Evolutionary conservation across 306 rosid genomes (phyloP).

Genomic region (Bauhinia variegata): DNA sequence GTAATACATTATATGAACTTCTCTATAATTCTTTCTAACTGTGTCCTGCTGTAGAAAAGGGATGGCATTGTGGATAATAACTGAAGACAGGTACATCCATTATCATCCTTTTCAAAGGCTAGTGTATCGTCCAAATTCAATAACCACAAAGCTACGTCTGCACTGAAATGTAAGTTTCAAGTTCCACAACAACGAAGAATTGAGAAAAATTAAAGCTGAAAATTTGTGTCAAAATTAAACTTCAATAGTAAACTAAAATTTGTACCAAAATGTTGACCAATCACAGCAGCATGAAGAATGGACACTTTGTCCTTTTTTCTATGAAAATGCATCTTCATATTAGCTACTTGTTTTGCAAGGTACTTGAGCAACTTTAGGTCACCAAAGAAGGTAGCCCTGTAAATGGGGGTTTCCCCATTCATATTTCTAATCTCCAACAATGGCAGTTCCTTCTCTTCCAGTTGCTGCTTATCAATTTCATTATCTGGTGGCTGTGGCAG

Average conservation of each 20-base stretch:
- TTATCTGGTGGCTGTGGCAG: neutral
- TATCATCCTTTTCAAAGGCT: neutral
- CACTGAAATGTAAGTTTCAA: no score
- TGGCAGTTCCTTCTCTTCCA: neutral
- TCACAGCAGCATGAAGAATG: no score
- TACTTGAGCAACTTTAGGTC: neutral
- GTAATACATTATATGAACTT: conserved; percentile 15
- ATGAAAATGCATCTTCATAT: no score
- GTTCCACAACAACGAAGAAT: no score
- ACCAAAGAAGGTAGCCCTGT: neutral
- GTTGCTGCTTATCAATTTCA: no score
- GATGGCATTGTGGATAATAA: conserved; percentile 29
- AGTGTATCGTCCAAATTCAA: neutral
- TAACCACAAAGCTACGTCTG: conserved; percentile 32
- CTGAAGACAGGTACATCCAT: conserved; percentile 17
- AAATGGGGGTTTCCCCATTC: neutral
- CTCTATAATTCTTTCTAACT: neutral
- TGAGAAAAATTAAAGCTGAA: no score
- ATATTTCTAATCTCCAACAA: neutral
- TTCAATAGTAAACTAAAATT: no score
- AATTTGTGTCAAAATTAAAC: no score
- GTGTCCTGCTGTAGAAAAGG: neutral
- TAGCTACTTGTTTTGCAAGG: no score
- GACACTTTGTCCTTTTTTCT: no score
- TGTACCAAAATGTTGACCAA: no score